Base-by-base conservation (phyloP, 345 rosid species). In the Sisymbrium altissimum region DNA sequence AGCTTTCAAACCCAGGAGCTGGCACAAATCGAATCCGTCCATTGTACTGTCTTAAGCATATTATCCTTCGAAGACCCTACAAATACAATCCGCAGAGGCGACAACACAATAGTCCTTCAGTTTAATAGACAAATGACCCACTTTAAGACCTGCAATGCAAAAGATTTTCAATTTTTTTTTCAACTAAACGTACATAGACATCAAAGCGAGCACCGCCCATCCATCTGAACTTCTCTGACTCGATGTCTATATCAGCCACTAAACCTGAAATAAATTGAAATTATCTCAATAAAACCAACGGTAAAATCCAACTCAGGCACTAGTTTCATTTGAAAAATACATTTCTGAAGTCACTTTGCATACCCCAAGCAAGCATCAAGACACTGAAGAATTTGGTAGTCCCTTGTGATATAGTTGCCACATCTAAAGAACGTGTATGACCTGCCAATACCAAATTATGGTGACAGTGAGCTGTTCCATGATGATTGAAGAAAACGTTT, bases 341-440 rank as follows among this genome's bases (percentile, higher is more conserved):
- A 56, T 2, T 38, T 63, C 21, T 13, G 13, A 59, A 54, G 45
- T 54, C 41, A 30, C 11, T 7, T n/a, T 18, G 21, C 55, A 54
- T 92, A 95, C 96, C 98, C 99, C 98, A 95, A 25, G 99, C 92
- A 67, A 95, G 93, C 97, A 90, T 95, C 82, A 92, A 81, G 76
- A 92, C 87, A 49, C 99, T 90, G 73, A 83, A 87, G 74, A 84
- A 89, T 79, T 76, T 87, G 50, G 81, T 85, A 59, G 80, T 74
- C 68, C 92, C 89, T 82, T 95, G 99, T 58, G 73, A 57, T 62
- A 92, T 81, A 65, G 98, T 86, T 39, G 98, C 93, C 9, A 92
- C 94, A 81, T 92, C 99, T 80, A 95, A 77, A 23, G 84, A 75
- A 71, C 85, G 68, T 67, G 81, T 90, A 82, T 80, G 87, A 19